Conservation (phyloP, 2,329 filamentous ascomycete species). For the Drechmeria coniospora region DNA sequence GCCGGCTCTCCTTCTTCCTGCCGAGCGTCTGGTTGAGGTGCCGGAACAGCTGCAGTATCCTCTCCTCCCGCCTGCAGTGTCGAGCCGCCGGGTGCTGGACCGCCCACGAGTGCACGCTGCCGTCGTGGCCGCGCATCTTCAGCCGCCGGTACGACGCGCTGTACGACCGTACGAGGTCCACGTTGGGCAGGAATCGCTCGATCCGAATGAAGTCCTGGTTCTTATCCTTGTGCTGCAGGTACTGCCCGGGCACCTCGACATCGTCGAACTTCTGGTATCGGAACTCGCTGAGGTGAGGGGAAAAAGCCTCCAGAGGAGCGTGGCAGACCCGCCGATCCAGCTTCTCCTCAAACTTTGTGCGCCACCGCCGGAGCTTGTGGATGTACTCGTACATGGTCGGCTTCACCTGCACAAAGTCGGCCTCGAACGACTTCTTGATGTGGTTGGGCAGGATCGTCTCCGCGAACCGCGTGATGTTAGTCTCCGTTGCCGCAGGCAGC, state of each 20-base stretch:
- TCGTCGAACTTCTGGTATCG: slow-evolving; percentile 97
- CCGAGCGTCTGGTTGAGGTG: slow-evolving; percentile 88
- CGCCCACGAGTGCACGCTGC: slow-evolving; percentile 90
- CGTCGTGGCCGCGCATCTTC: slow-evolving; percentile 94
- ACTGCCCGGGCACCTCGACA: slow-evolving; percentile 94
- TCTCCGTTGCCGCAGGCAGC: slow-evolving; percentile 76
- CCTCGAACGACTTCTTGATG: slow-evolving; percentile 91
- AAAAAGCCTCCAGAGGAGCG: slow-evolving; percentile 69
- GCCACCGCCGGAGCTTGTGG: slow-evolving; percentile 86
- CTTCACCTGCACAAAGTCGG: slow-evolving; percentile 90
- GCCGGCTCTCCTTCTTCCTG: slow-evolving; percentile 88
- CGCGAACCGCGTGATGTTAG: slow-evolving; percentile 91
- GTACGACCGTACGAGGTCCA: slow-evolving; percentile 82
- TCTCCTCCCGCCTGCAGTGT: slow-evolving; percentile 85
- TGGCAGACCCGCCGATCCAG: slow-evolving; percentile 67
- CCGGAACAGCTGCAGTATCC: slow-evolving; percentile 89
- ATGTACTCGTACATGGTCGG: slow-evolving; percentile 99
- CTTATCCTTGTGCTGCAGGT: slow-evolving; percentile 94
- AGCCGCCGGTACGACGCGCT: slow-evolving; percentile 83
- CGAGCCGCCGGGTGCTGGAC: slow-evolving; percentile 90
- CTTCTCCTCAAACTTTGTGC: slow-evolving; percentile 96
- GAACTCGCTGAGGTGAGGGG: slow-evolving; percentile 88
- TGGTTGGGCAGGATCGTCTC: slow-evolving; percentile 90
- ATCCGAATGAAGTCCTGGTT: slow-evolving; percentile 98
- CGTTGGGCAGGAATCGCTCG: slow-evolving; percentile 87